Evolutionary conservation across 192 early-diverging fungal genomes (phyloP), one percentile per base, ranked within the genome.

Genomic region (Podila verticillata): DNA sequence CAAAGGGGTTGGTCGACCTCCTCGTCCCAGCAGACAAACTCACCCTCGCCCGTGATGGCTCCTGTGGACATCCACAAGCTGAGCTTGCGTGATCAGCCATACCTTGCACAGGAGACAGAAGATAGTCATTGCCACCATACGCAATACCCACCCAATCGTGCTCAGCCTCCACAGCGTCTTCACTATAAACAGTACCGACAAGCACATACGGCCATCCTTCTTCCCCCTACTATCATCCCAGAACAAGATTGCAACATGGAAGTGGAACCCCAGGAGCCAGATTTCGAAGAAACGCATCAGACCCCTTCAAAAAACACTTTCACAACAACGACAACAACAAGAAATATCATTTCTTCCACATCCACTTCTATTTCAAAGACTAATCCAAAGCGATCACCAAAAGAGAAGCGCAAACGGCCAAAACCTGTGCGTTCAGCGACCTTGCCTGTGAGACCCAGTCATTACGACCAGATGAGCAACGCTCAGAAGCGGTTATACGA

Each of bases 11-110:
- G 63, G 77, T 80, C 77, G 7, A 62, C 77, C 26, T 60, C 70
- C 20, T 72, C 69, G 34, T 72, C 75, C 1, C 65, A 32, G 54
- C 65, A 62, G 9, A 72, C 77, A 20, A 80, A 44, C 19, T 80
- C 77, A 0, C 77, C 77, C 7, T 80, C 77, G 5, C 77, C 77
- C 24, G 51, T 72, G n/a, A 72, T 80, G 60, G 54, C 49, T 12
- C 24, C 24, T n/a, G 7, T 51, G n/a, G 51, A 54, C 4, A 19
- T 26, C 22, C 51, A 54, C 24, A 24, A 26, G 20, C 9, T 26
- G 7, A 54, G 24, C n/a, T 7, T 24, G n/a, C n/a, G 22, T 8
- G 51, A 54, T 12, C 20, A 54, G 24, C 20, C 51, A 8, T 26
- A 26, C 17, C 20, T 4, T 2, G 9, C 22, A 24, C 51, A 54